These are phyloP conservation scores for Gaultheria prostrata DNA, from an alignment of 148 eudicot genomes.

Conservation along the genomic window DNA sequence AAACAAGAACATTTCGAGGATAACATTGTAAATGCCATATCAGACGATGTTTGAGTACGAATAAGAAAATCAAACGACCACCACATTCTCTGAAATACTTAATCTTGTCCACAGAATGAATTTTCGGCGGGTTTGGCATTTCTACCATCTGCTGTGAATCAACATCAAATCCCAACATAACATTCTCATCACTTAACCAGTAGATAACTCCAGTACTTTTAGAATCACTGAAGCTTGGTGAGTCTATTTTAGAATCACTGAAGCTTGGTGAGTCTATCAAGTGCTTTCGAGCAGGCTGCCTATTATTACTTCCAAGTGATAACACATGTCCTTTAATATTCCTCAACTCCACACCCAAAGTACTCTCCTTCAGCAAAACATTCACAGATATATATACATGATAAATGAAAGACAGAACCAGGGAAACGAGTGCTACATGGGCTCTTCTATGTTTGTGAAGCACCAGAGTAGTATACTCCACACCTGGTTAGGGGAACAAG, in stretches of 20 bases:
- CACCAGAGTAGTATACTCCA: neutral
- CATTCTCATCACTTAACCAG: too few relatives aligned
- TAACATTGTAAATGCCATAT: too few relatives aligned
- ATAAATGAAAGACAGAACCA: neutral
- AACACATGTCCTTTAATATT: constrained; percentile 58
- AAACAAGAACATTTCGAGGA: too few relatives aligned
- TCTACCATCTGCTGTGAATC: too few relatives aligned
- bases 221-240: constrained; percentile 55
- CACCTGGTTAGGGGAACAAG: neutral
- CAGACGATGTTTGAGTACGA: too few relatives aligned
- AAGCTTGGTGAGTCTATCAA: constrained; percentile 50
- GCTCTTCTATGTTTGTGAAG: neutral
- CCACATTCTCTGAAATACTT: too few relatives aligned
- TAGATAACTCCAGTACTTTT: constrained; percentile 60
- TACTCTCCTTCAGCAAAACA: constrained; percentile 48
- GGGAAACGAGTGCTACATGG: neutral
- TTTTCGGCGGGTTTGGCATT: too few relatives aligned
- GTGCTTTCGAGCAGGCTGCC: constrained; percentile 66
- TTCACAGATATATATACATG: neutral
- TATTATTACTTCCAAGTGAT: constrained; percentile 53
- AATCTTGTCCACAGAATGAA: too few relatives aligned
- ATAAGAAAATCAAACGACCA: too few relatives aligned
- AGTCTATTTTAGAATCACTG: constrained; percentile 62
- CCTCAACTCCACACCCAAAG: constrained; percentile 57
- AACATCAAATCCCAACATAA: too few relatives aligned